Conservation (phyloP, 495 filamentous ascomycete genomes). For the Tuber indicum region DNA sequence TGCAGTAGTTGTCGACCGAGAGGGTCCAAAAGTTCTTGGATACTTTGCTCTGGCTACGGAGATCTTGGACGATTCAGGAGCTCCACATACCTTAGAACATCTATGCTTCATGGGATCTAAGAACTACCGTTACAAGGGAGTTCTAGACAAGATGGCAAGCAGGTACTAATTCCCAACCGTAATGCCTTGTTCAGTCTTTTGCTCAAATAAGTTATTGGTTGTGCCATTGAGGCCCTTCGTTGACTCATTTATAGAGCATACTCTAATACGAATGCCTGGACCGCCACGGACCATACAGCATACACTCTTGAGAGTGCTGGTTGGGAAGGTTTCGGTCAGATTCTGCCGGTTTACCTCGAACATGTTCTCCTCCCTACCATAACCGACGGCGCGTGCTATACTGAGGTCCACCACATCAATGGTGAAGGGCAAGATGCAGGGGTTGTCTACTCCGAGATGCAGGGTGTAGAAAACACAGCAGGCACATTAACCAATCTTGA, state of each 20-base stretch:
- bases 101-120: slow-evolving; percentile 96
- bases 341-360: slow-evolving; percentile 90
- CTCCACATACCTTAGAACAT: slow-evolving; percentile 94
- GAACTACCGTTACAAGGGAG: slow-evolving; percentile 86
- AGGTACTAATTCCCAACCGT: slow-evolving; percentile 19
- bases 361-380: slow-evolving; percentile 86
- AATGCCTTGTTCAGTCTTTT: neutral
- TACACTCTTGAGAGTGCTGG: slow-evolving; percentile 92
- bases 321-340: slow-evolving; percentile 92
- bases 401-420: slow-evolving; percentile 94
- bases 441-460: slow-evolving; percentile 99
- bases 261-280: slow-evolving; percentile 94
- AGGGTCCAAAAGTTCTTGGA: slow-evolving; percentile 87
- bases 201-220: neutral
- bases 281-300: slow-evolving; percentile 87
- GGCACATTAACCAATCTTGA: slow-evolving; percentile 76
- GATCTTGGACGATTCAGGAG: slow-evolving; percentile 92
- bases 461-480: slow-evolving; percentile 79
- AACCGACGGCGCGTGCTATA: slow-evolving; percentile 87
- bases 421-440: slow-evolving; percentile 89
- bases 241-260: slow-evolving; percentile 57
- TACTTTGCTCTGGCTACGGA: slow-evolving; percentile 95
- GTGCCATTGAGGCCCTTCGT: neutral
- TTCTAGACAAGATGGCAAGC: slow-evolving; percentile 87
- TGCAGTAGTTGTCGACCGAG: slow-evolving; percentile 80